Conservation (phyloP, 2,329 filamentous ascomycete species). For the Phialocephala subalpina region DNA sequence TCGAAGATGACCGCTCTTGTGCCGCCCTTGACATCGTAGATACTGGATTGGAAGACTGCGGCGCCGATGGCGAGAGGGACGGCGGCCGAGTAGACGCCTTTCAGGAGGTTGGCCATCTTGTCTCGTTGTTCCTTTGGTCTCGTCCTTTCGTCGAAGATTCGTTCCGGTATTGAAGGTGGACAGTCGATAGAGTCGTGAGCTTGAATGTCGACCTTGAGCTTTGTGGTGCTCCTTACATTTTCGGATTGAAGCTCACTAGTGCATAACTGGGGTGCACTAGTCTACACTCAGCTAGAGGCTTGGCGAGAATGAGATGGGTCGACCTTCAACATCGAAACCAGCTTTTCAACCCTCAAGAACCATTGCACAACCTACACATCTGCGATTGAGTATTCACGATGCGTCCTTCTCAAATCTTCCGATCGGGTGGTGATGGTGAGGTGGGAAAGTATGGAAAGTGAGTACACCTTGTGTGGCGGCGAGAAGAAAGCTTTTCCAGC, state of each 20-base stretch:
- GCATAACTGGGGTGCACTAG: neutral
- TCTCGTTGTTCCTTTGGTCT: constrained; percentile 12
- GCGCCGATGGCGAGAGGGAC: constrained; percentile 76
- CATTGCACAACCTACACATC: constrained; percentile 35
- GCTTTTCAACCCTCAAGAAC: constrained; percentile 25
- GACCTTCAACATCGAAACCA: constrained; percentile 30
- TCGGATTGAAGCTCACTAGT: constrained; percentile 38
- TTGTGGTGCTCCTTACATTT: constrained; percentile 36
- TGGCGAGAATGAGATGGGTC: constrained; percentile 20
- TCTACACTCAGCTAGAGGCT: constrained; percentile 25
- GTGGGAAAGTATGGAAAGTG: constrained; percentile 48
- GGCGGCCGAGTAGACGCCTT: constrained; percentile 71
- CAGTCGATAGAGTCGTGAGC: constrained; percentile 7
- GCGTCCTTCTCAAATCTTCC: constrained; percentile 44
- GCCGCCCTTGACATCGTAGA: constrained; percentile 98
- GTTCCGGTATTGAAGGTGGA: constrained; percentile 14
- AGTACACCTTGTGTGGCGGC: constrained; percentile 31
- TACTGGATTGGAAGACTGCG: constrained; percentile 75
- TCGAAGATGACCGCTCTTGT: constrained; percentile 98
- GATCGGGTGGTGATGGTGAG: constrained; percentile 42
- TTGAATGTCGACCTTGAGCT: constrained; percentile 1
- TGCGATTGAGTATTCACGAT: constrained; percentile 39
- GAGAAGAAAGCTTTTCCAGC: constrained; percentile 26
- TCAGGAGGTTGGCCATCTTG: constrained; percentile 61
- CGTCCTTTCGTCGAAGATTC: neutral